A percentile compares a stretch with the other conserved stretches of the same genome.
Evolutionary conservation across 2,329 filamentous ascomycete genomes (phyloP).

Genomic region (Fusarium chuoi): DNA sequence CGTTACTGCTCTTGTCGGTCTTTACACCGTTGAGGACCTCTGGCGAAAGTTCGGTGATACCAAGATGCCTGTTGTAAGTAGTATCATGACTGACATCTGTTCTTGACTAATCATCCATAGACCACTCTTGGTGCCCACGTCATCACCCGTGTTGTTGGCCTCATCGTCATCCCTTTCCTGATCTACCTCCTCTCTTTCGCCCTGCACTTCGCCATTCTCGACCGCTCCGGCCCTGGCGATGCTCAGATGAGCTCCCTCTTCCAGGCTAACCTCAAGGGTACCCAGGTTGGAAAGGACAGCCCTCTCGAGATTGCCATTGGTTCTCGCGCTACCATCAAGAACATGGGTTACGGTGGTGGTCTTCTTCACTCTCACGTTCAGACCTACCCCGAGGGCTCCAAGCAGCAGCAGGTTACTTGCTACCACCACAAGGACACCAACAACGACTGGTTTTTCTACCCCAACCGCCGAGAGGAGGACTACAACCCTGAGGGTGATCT

Average conservation of each 20-base stretch:
- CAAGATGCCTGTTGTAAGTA: slow-evolving; percentile 83
- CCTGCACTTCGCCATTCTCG: slow-evolving; percentile 91
- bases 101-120: slow-evolving; percentile 40
- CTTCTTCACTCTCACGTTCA: slow-evolving; percentile 96
- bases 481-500: slow-evolving; percentile 75
- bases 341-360: slow-evolving; percentile 98
- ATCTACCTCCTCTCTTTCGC: slow-evolving; percentile 98
- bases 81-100: background rate
- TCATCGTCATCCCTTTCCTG: slow-evolving; percentile 88
- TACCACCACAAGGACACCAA: slow-evolving; percentile 99
- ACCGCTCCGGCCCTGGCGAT: slow-evolving; percentile 93
- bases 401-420: slow-evolving; percentile 96
- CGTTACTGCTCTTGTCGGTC: slow-evolving; percentile 90
- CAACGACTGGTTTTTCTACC: slow-evolving; percentile 99
- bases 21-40: slow-evolving; percentile 96
- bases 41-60: slow-evolving; percentile 98
- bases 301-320: slow-evolving; percentile 91
- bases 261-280: slow-evolving; percentile 94
- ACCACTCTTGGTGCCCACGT: slow-evolving; percentile 80
- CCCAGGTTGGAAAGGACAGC: slow-evolving; percentile 92
- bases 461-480: slow-evolving; percentile 80
- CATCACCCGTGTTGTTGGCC: slow-evolving; percentile 79
- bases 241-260: slow-evolving; percentile 99
- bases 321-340: slow-evolving; percentile 93
- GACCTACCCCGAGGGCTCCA: slow-evolving; percentile 92